Evolutionary conservation across 1,284 basidiomycete species (phyloP), one percentile per base, ranked within the genome.

Genomic region (Ganoderma boninense): DNA sequence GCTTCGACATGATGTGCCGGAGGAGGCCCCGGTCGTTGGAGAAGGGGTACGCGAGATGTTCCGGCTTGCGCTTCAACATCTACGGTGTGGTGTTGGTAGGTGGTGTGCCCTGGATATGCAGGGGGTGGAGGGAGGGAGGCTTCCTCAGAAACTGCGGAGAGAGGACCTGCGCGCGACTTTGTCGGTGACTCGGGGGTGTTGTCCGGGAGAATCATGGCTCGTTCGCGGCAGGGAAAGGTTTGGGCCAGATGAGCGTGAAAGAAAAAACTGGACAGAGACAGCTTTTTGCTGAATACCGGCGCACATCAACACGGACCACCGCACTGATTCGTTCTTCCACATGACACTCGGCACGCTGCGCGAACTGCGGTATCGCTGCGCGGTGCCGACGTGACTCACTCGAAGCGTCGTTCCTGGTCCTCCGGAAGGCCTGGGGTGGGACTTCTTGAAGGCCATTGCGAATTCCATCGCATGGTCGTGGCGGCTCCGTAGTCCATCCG

Each of bases 121-220:
- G 77, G 77, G 11, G 76, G 74, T 7, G 77, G 75, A 1, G 67
- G 60, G 65, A 42, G 10, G 26, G 29, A 62, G 0, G 72, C 73
- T n/a, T 62, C 60, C 29, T 73, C 69, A 11, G 46, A 26, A 29
- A n/a, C 68, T 1, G 70, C 65, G 18, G 74, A 68, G 7, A 67
- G 70, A n/a, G 72, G 66, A 4, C 68, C 73, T 6, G 76, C 67
- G 44, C 69, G 71, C 14, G 71, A 44, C 61, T 73, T 77, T 0
- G 67, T 66, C 1, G 76, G 76, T 8, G 76, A 78, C 54, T 67
- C 57, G 23, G 77, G 76, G 26, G 69, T 74, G 32, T 79, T 74
- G 66, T 80, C 78, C 23, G 74, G 72, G 54, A 80, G 67, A 60
- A 80, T 79, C 79, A 81, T 81, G 70, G 62, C 40, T 67, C 56